A percentile compares a stretch with the other conserved stretches of the same genome.
phyloP scores from a whole-genome alignment of 805 yeast genomes.

The Pichia phayaonensis region DNA sequence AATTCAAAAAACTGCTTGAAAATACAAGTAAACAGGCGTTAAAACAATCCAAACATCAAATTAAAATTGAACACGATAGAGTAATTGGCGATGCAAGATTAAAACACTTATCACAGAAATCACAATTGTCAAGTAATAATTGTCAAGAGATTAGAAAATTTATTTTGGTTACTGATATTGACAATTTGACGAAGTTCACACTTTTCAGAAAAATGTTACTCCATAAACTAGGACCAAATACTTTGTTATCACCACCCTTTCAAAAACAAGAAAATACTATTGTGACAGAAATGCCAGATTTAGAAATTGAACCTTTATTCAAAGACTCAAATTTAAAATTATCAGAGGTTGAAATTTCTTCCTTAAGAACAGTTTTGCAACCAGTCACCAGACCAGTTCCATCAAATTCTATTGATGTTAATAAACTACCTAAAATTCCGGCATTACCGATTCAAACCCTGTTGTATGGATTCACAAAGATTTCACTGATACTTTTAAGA shows the following conservation, averaged over 20 bases:
- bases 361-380: conserved; percentile 1
- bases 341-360: background rate
- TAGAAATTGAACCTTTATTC: background rate
- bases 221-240: conserved; percentile 3
- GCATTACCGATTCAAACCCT: conserved; percentile 6
- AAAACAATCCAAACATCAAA: conserved; percentile 26
- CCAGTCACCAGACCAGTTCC: conserved; percentile 4
- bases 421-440: conserved; percentile 4
- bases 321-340: background rate
- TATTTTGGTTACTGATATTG: conserved; percentile 26
- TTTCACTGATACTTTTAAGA: background rate
- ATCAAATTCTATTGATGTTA: conserved; percentile 1
- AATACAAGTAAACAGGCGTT: conserved; percentile 26
- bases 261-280: background rate
- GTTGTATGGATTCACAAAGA: background rate
- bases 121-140: conserved; percentile 22
- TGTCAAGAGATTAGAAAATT: conserved; percentile 28
- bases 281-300: background rate
- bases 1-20: conserved; percentile 36
- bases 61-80: conserved; percentile 26
- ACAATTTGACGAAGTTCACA: conserved; percentile 14
- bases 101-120: conserved; percentile 23
- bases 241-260: conserved; percentile 3
- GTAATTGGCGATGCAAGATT: conserved; percentile 30
- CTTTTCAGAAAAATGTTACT: conserved; percentile 17